phyloP scores from a whole-genome alignment of 495 filamentous ascomycete species.

The Talaromyces liani region DNA sequence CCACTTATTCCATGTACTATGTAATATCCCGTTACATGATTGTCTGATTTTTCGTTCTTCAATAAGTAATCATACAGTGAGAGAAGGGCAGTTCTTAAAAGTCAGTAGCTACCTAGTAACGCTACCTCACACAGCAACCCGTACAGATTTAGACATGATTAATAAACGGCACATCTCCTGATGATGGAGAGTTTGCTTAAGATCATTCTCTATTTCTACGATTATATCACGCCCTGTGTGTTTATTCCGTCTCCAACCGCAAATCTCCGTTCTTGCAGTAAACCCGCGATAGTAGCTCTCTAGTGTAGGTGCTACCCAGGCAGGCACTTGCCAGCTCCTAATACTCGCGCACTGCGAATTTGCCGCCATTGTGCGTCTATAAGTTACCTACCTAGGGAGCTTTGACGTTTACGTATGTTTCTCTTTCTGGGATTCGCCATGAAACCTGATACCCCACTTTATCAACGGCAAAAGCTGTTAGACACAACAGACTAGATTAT shows the following conservation, averaged over 20 bases:
- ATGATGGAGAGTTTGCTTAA: background rate
- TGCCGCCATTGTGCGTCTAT: background rate
- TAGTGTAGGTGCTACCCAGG: background rate
- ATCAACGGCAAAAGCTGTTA: background rate
- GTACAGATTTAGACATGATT: background rate
- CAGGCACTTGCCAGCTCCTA: background rate
- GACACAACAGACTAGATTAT: background rate
- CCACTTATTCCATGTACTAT: background rate
- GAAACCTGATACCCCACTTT: background rate
- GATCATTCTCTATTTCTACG: background rate
- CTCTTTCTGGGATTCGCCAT: background rate
- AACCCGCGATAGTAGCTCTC: background rate
- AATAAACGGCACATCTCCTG: background rate
- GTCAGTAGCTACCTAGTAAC: background rate
- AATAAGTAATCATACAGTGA: background rate
- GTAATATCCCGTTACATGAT: background rate
- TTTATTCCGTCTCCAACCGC: background rate
- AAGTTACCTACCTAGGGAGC: background rate
- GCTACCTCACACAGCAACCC: background rate
- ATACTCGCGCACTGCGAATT: background rate
- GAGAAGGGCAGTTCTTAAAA: background rate
- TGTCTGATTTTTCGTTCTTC: background rate
- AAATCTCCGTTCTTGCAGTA: background rate
- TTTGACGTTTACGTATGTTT: background rate
- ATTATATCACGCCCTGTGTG: background rate